A percentile compares a stretch with the other conserved stretches of the same genome.
These are phyloP conservation scores for Vairimorpha necatrix DNA, from an alignment of 371 early-diverging fungal genomes.

Conservation along the genomic window DNA sequence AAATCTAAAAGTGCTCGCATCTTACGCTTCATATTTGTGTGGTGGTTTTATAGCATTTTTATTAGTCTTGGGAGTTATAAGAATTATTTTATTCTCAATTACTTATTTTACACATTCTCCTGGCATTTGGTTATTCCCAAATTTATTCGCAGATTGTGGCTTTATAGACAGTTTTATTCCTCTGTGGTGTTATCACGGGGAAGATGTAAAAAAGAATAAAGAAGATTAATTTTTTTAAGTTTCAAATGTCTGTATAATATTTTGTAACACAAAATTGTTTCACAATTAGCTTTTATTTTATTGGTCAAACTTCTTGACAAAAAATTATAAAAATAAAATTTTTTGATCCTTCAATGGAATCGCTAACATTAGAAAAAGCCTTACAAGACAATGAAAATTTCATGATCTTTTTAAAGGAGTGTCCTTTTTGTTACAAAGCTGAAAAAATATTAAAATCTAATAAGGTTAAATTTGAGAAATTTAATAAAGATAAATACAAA, in stretches of 20 bases:
- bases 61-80: conserved; percentile 76
- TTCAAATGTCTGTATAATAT: no score
- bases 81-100: conserved; percentile 77
- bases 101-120: conserved; percentile 72
- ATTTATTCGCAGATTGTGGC: conserved; percentile 93
- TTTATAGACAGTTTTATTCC: conserved; percentile 92
- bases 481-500: conserved; percentile 14
- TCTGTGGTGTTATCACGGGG: conserved; percentile 73
- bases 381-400: conserved; percentile 29
- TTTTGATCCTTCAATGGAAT: background rate
- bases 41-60: conserved; percentile 79
- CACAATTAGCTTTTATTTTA: no score
- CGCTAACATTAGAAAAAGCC: background rate
- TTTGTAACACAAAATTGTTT: no score
- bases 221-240: conserved; percentile 16
- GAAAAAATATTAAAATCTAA: conserved; percentile 1
- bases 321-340: background rate
- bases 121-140: conserved; percentile 97
- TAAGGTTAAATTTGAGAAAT: conserved; percentile 30
- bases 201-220: conserved; percentile 29
- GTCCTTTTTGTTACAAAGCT: conserved; percentile 53
- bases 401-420: conserved; percentile 30
- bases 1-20: conserved; percentile 70
- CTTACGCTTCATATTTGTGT: conserved; percentile 74
- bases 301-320: no score